phyloP scores from a whole-genome alignment of 257 asterid species.

The Rehmannia glutinosa region DNA sequence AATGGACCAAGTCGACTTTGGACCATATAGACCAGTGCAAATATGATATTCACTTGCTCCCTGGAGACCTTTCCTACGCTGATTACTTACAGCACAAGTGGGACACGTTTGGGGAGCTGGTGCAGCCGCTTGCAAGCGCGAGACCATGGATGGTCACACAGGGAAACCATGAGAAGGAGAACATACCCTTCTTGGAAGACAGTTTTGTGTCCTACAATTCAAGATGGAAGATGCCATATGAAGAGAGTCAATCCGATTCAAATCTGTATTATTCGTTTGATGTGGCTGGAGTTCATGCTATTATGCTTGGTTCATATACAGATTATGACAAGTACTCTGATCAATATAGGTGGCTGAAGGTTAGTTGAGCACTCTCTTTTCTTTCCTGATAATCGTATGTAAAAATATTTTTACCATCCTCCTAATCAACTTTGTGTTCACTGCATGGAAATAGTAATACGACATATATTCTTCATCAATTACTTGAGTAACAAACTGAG shows the following conservation, averaged over 20 bases:
- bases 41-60: constrained; percentile 78
- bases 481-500: too few relatives aligned
- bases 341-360: constrained; percentile 88
- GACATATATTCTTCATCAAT: too few relatives aligned
- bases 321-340: constrained; percentile 56
- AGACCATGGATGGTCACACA: constrained; percentile 99
- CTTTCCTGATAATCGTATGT: neutral
- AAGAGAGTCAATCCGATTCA: constrained; percentile 77
- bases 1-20: constrained; percentile 85
- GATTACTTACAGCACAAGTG: constrained; percentile 74
- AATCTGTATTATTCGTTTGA: constrained; percentile 89
- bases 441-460: too few relatives aligned
- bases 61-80: constrained; percentile 95
- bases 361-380: constrained; percentile 23
- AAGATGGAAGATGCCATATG: constrained; percentile 95
- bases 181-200: constrained; percentile 45
- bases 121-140: constrained; percentile 90
- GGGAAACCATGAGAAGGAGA: constrained; percentile 92
- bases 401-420: neutral
- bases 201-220: constrained; percentile 69
- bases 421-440: too few relatives aligned
- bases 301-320: constrained; percentile 91
- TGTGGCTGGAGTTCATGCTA: constrained; percentile 76
- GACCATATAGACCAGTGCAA: constrained; percentile 59
- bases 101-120: constrained; percentile 94